These are phyloP conservation scores for Monosporascus sp. DNA, from an alignment of 2,329 filamentous ascomycete genomes.

Conservation along the genomic window DNA sequence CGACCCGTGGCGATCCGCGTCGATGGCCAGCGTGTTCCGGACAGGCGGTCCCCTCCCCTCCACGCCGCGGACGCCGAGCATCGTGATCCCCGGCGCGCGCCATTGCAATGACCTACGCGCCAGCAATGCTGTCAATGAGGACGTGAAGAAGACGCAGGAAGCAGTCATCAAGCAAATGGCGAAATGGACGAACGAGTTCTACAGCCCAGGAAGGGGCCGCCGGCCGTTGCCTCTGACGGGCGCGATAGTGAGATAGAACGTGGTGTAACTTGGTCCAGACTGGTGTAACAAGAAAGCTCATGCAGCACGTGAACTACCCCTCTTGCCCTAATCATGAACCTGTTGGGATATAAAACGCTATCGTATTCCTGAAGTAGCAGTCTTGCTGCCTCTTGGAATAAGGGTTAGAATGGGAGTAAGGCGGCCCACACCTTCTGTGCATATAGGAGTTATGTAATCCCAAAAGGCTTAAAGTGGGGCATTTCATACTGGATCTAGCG, in stretches of 20 bases:
- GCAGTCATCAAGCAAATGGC: conserved; percentile 10
- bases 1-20: conserved; percentile 54
- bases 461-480: no score
- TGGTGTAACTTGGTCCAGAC: no score
- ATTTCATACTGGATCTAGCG: no score
- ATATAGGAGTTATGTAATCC: no score
- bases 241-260: not conserved
- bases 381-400: no score
- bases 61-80: conserved; percentile 41
- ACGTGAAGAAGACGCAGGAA: conserved; percentile 6
- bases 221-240: not conserved
- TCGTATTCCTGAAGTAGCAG: no score
- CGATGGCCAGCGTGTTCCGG: conserved; percentile 46
- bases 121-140: conserved; percentile 32
- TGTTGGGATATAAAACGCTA: no score
- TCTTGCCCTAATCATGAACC: no score
- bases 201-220: not conserved
- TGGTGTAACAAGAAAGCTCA: no score
- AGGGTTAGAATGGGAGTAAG: no score
- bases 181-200: conserved; percentile 12
- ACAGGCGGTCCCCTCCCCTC: conserved; percentile 48
- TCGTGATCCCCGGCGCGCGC: conserved; percentile 46
- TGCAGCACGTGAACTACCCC: no score
- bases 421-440: no score
- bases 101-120: conserved; percentile 51